These are phyloP conservation scores for Russula abietina DNA, from an alignment of 768 basidiomycete genomes.

Conservation along the genomic window DNA sequence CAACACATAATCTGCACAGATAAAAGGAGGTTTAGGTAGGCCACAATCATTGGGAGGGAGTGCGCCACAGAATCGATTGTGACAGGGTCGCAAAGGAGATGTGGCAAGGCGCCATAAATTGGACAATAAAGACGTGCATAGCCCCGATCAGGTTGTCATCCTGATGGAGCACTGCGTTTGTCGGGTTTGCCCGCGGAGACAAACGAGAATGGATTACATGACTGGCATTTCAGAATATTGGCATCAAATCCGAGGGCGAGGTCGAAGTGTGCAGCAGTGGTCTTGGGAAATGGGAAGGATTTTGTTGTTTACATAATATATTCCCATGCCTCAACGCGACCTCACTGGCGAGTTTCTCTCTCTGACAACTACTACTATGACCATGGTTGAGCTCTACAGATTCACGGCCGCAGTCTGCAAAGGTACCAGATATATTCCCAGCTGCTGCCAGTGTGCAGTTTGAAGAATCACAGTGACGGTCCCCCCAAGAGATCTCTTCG, in stretches of 20 bases:
- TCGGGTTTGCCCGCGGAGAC: not conserved
- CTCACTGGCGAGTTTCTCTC: not conserved
- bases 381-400: no score
- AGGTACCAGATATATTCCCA: no score
- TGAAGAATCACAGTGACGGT: no score
- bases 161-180: not conserved
- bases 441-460: no score
- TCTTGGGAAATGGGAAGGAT: no score
- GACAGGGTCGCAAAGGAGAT: not conserved
- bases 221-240: not conserved
- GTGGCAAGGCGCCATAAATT: not conserved
- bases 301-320: not conserved
- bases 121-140: not conserved
- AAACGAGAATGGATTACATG: not conserved
- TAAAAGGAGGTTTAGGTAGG: not conserved
- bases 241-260: not conserved
- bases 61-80: not conserved
- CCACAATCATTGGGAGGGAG: not conserved
- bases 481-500: no score
- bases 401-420: no score
- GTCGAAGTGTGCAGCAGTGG: no score
- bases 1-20: not conserved
- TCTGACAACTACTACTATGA: no score
- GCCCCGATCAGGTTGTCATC: not conserved
- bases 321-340: not conserved